Evolutionary conservation across 257 asterid species (phyloP).

Genomic region (Echium plantagineum): DNA sequence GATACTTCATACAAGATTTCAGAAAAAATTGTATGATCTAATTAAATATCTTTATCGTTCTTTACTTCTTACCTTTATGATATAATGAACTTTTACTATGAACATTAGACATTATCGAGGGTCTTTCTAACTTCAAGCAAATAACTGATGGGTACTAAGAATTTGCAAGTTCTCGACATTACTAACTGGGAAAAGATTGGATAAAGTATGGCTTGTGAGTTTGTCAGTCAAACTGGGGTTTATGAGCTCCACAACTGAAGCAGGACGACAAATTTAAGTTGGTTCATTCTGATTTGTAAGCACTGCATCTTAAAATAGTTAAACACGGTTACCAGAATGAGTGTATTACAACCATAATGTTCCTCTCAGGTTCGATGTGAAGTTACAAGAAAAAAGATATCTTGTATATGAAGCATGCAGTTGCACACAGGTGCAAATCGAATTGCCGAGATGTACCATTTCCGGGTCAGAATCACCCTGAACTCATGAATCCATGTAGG

Average conservation of each 20-base stretch:
- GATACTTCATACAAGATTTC: no score
- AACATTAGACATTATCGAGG: not conserved
- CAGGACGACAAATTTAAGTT: not conserved
- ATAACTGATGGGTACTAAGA: no score
- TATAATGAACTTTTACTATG: not conserved
- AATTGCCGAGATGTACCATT: not conserved
- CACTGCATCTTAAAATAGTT: no score
- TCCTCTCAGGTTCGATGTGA: not conserved
- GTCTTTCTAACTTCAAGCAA: not conserved
- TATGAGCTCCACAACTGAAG: not conserved
- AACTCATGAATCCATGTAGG: constrained; percentile 7
- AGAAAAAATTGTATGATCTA: not conserved
- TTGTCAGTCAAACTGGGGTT: not conserved
- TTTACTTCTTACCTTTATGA: no score
- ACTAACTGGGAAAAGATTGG: no score
- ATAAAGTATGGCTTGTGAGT: not conserved
- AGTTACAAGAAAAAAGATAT: not conserved
- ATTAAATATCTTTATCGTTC: no score
- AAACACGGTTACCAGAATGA: no score
- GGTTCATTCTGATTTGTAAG: not conserved
- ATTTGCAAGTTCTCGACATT: no score
- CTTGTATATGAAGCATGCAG: not conserved
- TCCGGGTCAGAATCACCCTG: not conserved
- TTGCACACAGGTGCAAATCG: not conserved
- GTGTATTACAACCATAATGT: no score